A percentile compares a stretch with the other conserved stretches of the same genome.
phyloP scores from a whole-genome alignment of 2,329 filamentous ascomycete genomes.

The Ascomycota sp. region DNA sequence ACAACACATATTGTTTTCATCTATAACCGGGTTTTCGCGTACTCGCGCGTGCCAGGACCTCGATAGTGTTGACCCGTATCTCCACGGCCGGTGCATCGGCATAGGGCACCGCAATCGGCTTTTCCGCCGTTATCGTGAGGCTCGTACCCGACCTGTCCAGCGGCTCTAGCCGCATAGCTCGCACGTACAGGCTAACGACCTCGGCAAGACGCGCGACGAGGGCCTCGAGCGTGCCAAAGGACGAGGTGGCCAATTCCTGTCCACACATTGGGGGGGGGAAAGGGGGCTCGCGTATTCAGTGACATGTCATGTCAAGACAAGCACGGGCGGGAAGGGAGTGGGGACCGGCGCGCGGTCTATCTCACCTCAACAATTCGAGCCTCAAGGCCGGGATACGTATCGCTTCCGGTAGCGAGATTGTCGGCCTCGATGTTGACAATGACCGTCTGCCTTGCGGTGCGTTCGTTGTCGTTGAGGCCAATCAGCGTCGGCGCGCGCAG shows the following conservation, averaged over 20 bases:
- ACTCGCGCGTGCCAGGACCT: constrained; percentile 2
- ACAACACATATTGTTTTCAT: too few species aligned
- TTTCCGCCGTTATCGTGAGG: constrained; percentile 41
- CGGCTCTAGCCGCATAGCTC: constrained; percentile 3
- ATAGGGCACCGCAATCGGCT: constrained; percentile 50
- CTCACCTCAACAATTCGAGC: constrained; percentile 36
- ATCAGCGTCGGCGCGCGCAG: constrained; percentile 45
- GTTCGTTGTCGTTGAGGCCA: constrained; percentile 51
- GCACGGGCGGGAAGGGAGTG: too few species aligned
- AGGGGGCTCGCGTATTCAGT: too few species aligned
- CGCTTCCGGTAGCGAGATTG: constrained; percentile 18
- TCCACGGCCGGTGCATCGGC: constrained; percentile 51
- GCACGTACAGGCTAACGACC: constrained; percentile 22
- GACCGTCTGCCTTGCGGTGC: constrained; percentile 41
- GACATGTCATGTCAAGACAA: too few species aligned
- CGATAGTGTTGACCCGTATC: constrained; percentile 11
- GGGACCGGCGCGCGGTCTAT: background rate
- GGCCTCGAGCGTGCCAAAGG: constrained; percentile 41
- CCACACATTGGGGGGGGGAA: background rate
- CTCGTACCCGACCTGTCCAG: constrained; percentile 17
- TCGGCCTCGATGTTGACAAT: constrained; percentile 41
- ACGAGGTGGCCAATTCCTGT: constrained; percentile 30
- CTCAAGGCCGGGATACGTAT: constrained; percentile 35
- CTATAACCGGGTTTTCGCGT: too few species aligned
- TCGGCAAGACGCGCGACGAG: constrained; percentile 26